Base-by-base conservation (phyloP, 2,329 filamentous ascomycete genomes). In the Fusarium penzigii region DNA sequence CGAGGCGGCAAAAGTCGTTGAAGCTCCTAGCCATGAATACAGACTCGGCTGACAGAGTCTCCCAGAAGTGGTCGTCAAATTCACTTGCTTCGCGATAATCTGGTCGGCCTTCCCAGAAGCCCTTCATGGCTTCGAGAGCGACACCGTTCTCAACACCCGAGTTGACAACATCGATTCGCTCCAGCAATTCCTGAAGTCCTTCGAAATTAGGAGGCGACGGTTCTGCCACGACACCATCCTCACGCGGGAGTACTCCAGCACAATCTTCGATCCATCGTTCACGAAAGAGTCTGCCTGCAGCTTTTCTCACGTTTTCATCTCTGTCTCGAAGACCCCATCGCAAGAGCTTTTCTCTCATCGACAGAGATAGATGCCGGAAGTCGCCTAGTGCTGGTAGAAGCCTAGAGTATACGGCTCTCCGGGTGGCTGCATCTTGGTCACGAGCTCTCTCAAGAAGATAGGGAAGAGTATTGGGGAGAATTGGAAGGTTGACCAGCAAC, bases 241-340 rank as follows among this genome's bases (percentile, higher is more conserved):
- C 78, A 44, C 83, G 82, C 38, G 86, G 81, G 8, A 80, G 76
- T 2, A 82, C 78, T 2, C 87, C 87, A 6, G 89, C 92, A 64
- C 92, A 97, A 66, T 97, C 91, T 67, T 97, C 93, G 55, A 99
- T 93, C 94, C 94, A 99, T n/a, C 91, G 85, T 67, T 97, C 92
- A 55, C 89, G 86, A 75, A 99, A 99, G 7, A 97, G 78, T 42
- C 90, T 87, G 8, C 89, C 91, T 4, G 94, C 90, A 9, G 93
- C 93, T 70, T 96, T 96, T 47, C 92, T 86, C 12, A 99, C 94
- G 62, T 89, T 91, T 61, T 97, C 93, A 61, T 99, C 94, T 70
- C 94, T 85, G 69, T 99, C 94, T 39, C 92, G 86, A 39, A 99
- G 77, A 46, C 94, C 94, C 94, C 94, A 99, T 39, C 94, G 85